Evolutionary conservation across 768 basidiomycete genomes (phyloP), one percentile per base, ranked within the genome.

Genomic region (Crucibulum laeve): DNA sequence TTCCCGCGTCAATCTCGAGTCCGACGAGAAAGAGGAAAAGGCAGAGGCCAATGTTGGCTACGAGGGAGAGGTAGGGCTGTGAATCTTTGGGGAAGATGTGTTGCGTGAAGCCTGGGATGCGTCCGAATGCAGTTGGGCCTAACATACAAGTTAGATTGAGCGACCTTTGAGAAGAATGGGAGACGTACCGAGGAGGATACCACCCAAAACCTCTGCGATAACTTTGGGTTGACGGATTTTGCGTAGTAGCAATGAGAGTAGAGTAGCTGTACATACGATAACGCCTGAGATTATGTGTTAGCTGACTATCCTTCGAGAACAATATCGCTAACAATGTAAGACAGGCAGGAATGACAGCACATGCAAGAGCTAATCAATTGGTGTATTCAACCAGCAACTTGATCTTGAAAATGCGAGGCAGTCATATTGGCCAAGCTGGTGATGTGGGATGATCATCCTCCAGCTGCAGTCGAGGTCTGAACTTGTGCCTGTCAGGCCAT

Each of bases 21-120:
- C 95, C 95, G 30, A 97, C 86, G 47, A 97, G 76, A 68, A 96
- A 97, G 11, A 97, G 77, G 65, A 91, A 93, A 34, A 92, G 77
- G 50, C 84, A 84, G 4, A 91, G 75, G 4, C 90, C 95, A 48
- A 97, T 89, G 53, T 91, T 89, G 11, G 95, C 89, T 14, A 87
- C 82, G 15, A 98, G 82, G 43, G 80, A 82, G 19, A 98, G 80
- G 59, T 84, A 94, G 0, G 91, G 73, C 4, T 76, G 59, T 0
- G 91, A 92, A 0, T 68, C 67, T 0, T 58, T 1, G 0, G 95
- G 92, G 61, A 98, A 98, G 42, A 96, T 82, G 57, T 82, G 81
- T 35, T 86, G 43, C 1, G 91, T 84, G 66, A 98, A 98, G 4
- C 86, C 84, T 0, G 92, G 92, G 46, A 96, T 91, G 18, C 85